phyloP scores from a whole-genome alignment of 2,329 filamentous ascomycete genomes.

The Trichoderma sp. region DNA sequence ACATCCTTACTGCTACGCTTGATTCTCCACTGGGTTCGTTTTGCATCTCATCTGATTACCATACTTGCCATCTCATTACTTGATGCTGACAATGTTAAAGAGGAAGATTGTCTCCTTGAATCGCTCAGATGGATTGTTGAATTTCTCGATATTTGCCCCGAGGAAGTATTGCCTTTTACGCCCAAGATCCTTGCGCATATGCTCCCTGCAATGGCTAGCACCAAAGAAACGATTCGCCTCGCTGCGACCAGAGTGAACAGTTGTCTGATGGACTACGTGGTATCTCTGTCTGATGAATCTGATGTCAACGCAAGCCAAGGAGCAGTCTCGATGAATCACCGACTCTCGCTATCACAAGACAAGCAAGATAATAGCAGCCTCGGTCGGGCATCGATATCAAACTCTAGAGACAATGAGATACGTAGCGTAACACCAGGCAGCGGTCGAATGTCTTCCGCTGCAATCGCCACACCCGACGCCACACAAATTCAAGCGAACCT shows the following conservation, averaged over 20 bases:
- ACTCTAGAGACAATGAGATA: constrained; percentile 51
- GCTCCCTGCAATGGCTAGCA: constrained; percentile 89
- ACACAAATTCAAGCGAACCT: constrained; percentile 63
- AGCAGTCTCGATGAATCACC: constrained; percentile 35
- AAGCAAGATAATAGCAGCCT: constrained; percentile 47
- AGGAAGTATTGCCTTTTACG: constrained; percentile 92
- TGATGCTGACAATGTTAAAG: constrained; percentile 39
- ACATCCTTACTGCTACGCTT: constrained; percentile 86
- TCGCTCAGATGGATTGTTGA: constrained; percentile 92
- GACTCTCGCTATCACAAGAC: constrained; percentile 44
- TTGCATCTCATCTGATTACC: not conserved
- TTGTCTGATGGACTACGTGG: constrained; percentile 89
- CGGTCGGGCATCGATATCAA: constrained; percentile 51
- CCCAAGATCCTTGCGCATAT: constrained; percentile 89
- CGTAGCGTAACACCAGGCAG: constrained; percentile 51
- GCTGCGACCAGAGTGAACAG: constrained; percentile 87
- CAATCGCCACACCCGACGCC: constrained; percentile 40
- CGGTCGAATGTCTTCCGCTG: constrained; percentile 44
- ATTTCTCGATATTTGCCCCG: constrained; percentile 95
- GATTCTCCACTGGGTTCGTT: constrained; percentile 73
- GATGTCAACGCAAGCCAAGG: constrained; percentile 27
- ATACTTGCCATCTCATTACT: not conserved
- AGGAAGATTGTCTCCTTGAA: constrained; percentile 89
- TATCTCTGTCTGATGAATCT: constrained; percentile 76
- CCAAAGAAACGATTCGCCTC: constrained; percentile 81